Evolutionary conservation across 164 flowering plant species (phyloP).

Genomic region (Berberis thunbergii): DNA sequence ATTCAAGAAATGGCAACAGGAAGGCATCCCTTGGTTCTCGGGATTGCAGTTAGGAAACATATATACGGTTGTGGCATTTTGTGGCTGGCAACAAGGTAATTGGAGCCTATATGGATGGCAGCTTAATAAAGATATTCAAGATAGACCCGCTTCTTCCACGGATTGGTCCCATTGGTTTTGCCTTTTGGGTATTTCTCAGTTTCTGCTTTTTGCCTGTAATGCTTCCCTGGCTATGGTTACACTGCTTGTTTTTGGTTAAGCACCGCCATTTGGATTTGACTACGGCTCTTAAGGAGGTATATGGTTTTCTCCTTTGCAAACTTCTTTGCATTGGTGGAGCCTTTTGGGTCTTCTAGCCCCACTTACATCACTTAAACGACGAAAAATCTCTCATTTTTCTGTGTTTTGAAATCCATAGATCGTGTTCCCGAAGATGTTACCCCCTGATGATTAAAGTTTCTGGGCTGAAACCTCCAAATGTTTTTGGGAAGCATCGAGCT

Average conservation of each 20-base stretch:
- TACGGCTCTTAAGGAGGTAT: conserved; percentile 86
- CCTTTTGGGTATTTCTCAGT: conserved; percentile 97
- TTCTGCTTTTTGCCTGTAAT: conserved; percentile 91
- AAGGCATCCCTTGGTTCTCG: conserved; percentile 94
- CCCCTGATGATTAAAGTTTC: conserved; percentile 80
- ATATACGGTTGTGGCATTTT: conserved; percentile 93
- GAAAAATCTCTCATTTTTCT: conserved; percentile 71
- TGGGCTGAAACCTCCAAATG: conserved; percentile 83
- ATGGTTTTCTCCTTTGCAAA: conserved; percentile 97
- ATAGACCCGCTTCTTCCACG: conserved; percentile 85
- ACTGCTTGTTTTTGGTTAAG: conserved; percentile 59
- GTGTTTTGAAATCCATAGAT: conserved; percentile 93
- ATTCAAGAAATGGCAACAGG: conserved; percentile 97
- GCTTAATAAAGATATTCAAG: conserved; percentile 55
- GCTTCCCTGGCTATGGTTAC: conserved; percentile 95
- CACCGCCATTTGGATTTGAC: conserved; percentile 29
- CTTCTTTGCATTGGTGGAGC: conserved; percentile 96
- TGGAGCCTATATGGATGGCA: conserved; percentile 87
- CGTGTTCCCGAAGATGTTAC: conserved; percentile 80
- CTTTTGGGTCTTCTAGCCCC: conserved; percentile 99
- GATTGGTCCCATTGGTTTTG: conserved; percentile 88
- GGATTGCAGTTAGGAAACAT: conserved; percentile 97
- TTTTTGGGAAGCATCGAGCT: conserved; percentile 87
- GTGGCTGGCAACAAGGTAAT: conserved; percentile 96
- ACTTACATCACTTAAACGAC: conserved; percentile 81